Evolutionary conservation across 2,329 filamentous ascomycete species (phyloP).

Genomic region (Bipolaris zeicola): DNA sequence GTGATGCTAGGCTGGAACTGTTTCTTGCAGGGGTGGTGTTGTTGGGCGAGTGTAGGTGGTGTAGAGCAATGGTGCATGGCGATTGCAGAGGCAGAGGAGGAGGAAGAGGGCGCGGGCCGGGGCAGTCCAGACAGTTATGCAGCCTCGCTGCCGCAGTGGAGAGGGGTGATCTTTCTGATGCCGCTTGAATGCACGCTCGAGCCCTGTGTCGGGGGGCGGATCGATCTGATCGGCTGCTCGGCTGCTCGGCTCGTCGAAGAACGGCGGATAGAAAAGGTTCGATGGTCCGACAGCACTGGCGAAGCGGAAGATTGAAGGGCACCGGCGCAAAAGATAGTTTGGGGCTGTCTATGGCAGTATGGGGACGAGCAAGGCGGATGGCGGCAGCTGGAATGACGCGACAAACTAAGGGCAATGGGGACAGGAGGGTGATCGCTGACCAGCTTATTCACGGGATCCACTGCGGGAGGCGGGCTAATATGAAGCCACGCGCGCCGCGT

Average conservation of each 20-base stretch:
- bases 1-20: constrained; percentile 54
- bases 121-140: constrained; percentile 7
- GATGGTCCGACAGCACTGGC: constrained; percentile 4
- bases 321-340: constrained; percentile 1
- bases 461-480: constrained; percentile 1
- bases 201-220: constrained; percentile 24
- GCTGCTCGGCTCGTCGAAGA: constrained; percentile 19
- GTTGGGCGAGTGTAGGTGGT: constrained; percentile 19
- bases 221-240: constrained; percentile 25
- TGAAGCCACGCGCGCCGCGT: constrained; percentile 1
- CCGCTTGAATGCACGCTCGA: constrained; percentile 28
- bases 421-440: constrained; percentile 13
- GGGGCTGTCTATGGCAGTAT: neutral
- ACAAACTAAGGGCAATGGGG: constrained; percentile 1
- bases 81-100: constrained; percentile 5
- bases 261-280: constrained; percentile 25
- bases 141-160: constrained; percentile 6
- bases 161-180: constrained; percentile 26
- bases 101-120: neutral
- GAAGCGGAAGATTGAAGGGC: neutral
- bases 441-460: constrained; percentile 18
- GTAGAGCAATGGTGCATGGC: constrained; percentile 17
- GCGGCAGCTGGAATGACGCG: constrained; percentile 21
- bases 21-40: constrained; percentile 50
- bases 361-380: constrained; percentile 5